phyloP scores from a whole-genome alignment of 305 asterid species.

The Plantago coronopus region DNA sequence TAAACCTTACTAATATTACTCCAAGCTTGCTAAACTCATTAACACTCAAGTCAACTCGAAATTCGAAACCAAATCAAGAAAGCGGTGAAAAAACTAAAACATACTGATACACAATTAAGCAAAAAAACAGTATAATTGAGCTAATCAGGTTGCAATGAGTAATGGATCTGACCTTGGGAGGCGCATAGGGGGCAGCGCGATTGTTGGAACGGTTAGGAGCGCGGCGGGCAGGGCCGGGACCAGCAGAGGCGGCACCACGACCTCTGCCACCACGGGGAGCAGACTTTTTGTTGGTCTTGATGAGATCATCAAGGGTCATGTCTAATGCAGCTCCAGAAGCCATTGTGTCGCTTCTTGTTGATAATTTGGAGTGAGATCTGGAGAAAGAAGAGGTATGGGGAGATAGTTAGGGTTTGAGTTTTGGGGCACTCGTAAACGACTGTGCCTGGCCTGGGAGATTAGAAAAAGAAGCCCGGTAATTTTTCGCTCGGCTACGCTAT shows the following conservation, averaged over 20 bases:
- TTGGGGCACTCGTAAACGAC: not conserved
- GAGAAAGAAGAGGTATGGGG: not conserved
- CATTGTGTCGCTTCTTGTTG: slow-evolving; percentile 35
- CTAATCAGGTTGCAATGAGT: not conserved
- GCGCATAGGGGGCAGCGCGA: slow-evolving; percentile 64
- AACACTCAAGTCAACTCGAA: not conserved
- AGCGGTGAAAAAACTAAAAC: not conserved
- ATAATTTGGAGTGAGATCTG: slow-evolving; percentile 16
- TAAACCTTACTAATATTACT: not conserved
- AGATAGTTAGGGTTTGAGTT: not conserved
- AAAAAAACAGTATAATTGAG: not conserved
- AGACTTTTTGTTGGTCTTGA: slow-evolving; percentile 73
- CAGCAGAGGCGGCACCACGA: slow-evolving; percentile 38
- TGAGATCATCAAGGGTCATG: slow-evolving; percentile 81
- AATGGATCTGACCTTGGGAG: slow-evolving; percentile 64
- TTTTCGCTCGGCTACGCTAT: not conserved
- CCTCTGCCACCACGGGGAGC: slow-evolving; percentile 40
- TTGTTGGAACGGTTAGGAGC: slow-evolving; percentile 47
- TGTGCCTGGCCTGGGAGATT: not conserved
- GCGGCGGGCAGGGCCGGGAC: slow-evolving; percentile 68
- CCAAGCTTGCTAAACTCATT: too few species aligned
- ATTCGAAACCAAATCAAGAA: not conserved
- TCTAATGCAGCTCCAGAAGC: slow-evolving; percentile 63
- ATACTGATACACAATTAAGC: not conserved
- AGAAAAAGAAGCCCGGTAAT: not conserved